phyloP scores from a whole-genome alignment of 2,329 filamentous ascomycete species.

The Colletotrichum sp. region DNA sequence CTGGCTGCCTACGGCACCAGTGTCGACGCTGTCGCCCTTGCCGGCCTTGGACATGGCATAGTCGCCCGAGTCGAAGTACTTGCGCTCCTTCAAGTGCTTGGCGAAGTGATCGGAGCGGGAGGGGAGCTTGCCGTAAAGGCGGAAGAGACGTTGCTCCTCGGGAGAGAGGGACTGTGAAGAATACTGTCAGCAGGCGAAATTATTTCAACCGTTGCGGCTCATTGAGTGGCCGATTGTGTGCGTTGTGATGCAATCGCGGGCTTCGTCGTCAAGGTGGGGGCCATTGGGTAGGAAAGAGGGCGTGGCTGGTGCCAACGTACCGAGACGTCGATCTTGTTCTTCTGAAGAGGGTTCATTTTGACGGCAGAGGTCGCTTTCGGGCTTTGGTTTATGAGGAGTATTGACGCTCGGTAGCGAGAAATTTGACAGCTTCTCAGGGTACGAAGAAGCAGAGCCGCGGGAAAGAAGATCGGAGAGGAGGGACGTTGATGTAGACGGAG shows the following conservation, averaged over 20 bases:
- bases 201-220: neutral
- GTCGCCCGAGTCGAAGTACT: conserved; percentile 97
- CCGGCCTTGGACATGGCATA: conserved; percentile 97
- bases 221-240: neutral
- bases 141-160: conserved; percentile 95
- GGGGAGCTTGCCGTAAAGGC: conserved; percentile 96
- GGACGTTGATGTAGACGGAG: neutral
- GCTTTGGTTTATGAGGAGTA: neutral
- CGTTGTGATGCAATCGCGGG: neutral
- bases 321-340: conserved; percentile 97
- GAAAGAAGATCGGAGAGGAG: neutral
- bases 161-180: conserved; percentile 78
- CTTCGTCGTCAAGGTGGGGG: conserved; percentile 1
- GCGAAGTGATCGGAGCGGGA: conserved; percentile 95
- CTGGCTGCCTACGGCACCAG: conserved; percentile 91
- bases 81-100: conserved; percentile 99
- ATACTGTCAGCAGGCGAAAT: conserved; percentile 22
- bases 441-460: neutral
- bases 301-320: conserved; percentile 59
- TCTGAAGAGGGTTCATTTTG: conserved; percentile 93
- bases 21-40: conserved; percentile 92
- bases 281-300: conserved; percentile 17
- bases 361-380: neutral
- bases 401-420: neutral
- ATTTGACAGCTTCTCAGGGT: neutral